Base-by-base conservation (phyloP, 306 rosid genomes). In the Cicer yamashitae region DNA sequence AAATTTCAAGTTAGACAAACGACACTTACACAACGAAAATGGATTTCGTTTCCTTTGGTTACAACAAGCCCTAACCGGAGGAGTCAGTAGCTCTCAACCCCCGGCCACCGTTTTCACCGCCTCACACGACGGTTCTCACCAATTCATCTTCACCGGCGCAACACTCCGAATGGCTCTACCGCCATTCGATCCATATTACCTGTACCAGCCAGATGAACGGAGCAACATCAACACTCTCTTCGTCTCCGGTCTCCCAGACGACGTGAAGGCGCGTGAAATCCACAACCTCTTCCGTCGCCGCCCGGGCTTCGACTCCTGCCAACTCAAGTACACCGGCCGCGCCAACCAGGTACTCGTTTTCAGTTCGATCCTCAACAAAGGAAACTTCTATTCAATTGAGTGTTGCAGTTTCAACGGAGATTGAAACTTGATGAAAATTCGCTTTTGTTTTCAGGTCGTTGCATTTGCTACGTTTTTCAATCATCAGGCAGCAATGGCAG, bases 321-420 rank as follows among this genome's bases (percentile, higher is more conserved):
- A 94, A 85, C 98, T 94, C 86, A 91, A 94, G 91, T 94, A 94
- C 83, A 91, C 98, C 48, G 98, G 98, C 65, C 97, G 98, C 38
- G 97, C 87, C 82, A 88, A 85, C 82, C 96, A 91, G 98, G 98
- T 85, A 97, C 47, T 5, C 22, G 1, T 1, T 76, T 45, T 50
- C 70, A 40, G 39, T 60, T 83, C 70, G 58, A 17, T 70, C 53
- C 30, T 48, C 34, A 14, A 41, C 6, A 44, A 18, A 39, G 11
- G 14, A 73, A 71, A 40, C 20, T 38, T 30, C 5, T 30, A 30
- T 30, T 8, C 30, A 18, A 10, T 76, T 40, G 43, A 66, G 57
- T 11, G 25, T 25, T 62, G 18, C 58, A 41, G 9, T 75, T 64
- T 67, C 13, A 18, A 40, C 13, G 6, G 40, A 67, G 45, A 44